phyloP scores from a whole-genome alignment of 768 basidiomycete genomes.

The Cystofilobasidium bisporidii region DNA sequence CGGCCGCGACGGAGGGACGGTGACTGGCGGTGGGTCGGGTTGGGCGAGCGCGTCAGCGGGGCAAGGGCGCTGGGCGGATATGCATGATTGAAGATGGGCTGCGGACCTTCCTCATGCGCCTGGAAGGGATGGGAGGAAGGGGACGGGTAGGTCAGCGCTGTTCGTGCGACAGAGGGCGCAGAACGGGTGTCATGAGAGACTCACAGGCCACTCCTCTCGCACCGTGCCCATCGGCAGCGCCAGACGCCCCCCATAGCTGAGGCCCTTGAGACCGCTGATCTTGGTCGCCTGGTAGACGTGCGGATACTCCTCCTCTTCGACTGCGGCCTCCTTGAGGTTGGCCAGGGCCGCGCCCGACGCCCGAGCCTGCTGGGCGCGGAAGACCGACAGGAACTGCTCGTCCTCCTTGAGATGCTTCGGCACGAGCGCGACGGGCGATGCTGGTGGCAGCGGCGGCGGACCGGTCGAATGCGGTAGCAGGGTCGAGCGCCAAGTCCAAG shows the following conservation, averaged over 20 bases:
- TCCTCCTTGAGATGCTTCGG: conserved; percentile 5
- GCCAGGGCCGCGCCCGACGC: conserved; percentile 29
- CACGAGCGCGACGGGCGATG: background rate
- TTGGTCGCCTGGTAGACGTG: conserved; percentile 72
- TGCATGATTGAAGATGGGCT: background rate
- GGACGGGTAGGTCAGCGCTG: too few relatives aligned
- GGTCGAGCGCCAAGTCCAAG: background rate
- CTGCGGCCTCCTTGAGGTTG: conserved; percentile 27
- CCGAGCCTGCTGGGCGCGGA: conserved; percentile 3
- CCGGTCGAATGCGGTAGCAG: background rate
- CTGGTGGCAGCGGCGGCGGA: background rate
- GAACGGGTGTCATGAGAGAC: conserved; percentile 20
- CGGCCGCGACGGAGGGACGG: conserved; percentile 69
- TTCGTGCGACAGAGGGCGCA: too few relatives aligned
- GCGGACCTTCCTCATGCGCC: conserved; percentile 57
- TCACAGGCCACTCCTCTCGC: conserved; percentile 58
- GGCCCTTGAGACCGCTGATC: conserved; percentile 50
- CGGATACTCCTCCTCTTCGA: conserved; percentile 50
- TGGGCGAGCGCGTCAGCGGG: background rate
- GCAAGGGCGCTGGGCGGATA: background rate
- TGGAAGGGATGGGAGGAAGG: conserved; percentile 36
- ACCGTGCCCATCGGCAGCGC: conserved; percentile 74
- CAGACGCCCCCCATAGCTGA: conserved; percentile 63
- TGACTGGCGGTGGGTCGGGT: conserved; percentile 44
- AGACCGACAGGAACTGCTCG: background rate